Conservation (phyloP, 352 stramenopile species). For the Globisporangium barbulae region DNA sequence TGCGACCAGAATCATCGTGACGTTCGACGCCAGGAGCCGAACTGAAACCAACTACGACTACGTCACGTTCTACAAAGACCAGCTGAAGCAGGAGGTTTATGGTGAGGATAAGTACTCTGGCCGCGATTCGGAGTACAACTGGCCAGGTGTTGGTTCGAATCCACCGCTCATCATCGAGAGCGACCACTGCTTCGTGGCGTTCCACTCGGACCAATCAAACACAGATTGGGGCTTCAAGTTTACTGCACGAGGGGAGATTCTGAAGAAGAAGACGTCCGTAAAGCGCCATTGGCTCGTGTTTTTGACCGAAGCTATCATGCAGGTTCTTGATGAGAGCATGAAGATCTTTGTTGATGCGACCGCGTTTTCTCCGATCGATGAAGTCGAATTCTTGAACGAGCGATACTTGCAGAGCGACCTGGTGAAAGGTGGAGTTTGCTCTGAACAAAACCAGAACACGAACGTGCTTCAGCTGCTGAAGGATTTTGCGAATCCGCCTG, state of each 20-base stretch:
- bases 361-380: constrained; percentile 41
- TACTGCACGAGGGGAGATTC: constrained; percentile 58
- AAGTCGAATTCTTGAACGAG: constrained; percentile 49
- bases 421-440: constrained; percentile 53
- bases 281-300: constrained; percentile 66
- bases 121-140: constrained; percentile 72
- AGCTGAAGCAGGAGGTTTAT: constrained; percentile 49
- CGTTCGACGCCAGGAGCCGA: constrained; percentile 72
- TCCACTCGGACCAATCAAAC: constrained; percentile 83
- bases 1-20: constrained; percentile 68
- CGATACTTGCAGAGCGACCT: constrained; percentile 63
- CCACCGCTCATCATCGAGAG: constrained; percentile 73
- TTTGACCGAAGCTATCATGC: constrained; percentile 39
- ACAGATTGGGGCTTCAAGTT: constrained; percentile 84
- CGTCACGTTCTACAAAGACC: constrained; percentile 83
- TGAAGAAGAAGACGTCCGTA: constrained; percentile 50
- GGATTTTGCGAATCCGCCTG: constrained; percentile 42
- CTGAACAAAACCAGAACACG: constrained; percentile 45
- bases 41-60: constrained; percentile 90
- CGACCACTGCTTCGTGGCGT: constrained; percentile 80
- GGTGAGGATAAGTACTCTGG: constrained; percentile 74
- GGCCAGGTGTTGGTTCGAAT: constrained; percentile 63
- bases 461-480: constrained; percentile 58
- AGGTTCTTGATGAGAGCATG: constrained; percentile 49
- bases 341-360: constrained; percentile 49